Evolutionary conservation across 176 grass and related monocot genomes (phyloP).

Genomic region (Cenchrus purpureus): DNA sequence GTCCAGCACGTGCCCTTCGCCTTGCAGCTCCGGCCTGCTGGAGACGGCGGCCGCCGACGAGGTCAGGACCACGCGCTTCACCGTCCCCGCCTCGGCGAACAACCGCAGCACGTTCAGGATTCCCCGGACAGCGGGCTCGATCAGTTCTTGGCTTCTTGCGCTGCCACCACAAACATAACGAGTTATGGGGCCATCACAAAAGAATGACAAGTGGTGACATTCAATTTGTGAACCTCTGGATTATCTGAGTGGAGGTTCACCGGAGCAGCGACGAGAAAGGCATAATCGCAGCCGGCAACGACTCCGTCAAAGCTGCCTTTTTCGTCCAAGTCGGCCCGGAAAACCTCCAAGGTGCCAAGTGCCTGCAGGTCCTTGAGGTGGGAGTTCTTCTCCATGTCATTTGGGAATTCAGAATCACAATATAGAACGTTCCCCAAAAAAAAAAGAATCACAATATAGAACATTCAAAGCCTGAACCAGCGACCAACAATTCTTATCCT

Average conservation of each 20-base stretch:
- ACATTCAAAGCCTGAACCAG: too few species aligned
- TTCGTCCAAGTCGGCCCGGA: neutral
- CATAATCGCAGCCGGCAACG: constrained; percentile 7
- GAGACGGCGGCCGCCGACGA: constrained; percentile 50
- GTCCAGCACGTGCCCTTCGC: constrained; percentile 53
- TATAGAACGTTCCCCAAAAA: too few species aligned
- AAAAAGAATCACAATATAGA: too few species aligned
- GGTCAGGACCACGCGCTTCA: constrained; percentile 63
- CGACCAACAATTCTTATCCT: too few species aligned
- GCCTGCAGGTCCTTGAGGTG: constrained; percentile 18
- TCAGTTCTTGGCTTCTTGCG: constrained; percentile 38
- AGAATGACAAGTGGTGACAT: neutral
- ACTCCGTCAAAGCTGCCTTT: constrained; percentile 17
- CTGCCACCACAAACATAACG: constrained; percentile 9
- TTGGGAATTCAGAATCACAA: neutral
- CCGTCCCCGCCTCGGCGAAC: constrained; percentile 51
- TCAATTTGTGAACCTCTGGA: constrained; percentile 42
- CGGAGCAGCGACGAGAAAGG: constrained; percentile 53
- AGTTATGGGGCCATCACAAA: too few species aligned
- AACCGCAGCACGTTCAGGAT: constrained; percentile 66
- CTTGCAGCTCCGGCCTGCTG: constrained; percentile 39
- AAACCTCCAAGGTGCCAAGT: neutral
- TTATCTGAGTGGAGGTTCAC: constrained; percentile 39
- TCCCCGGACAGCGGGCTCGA: constrained; percentile 50
- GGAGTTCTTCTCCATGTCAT: constrained; percentile 26